phyloP scores from a whole-genome alignment of 371 early-diverging fungal species.

The Haplosporangium sp. region DNA sequence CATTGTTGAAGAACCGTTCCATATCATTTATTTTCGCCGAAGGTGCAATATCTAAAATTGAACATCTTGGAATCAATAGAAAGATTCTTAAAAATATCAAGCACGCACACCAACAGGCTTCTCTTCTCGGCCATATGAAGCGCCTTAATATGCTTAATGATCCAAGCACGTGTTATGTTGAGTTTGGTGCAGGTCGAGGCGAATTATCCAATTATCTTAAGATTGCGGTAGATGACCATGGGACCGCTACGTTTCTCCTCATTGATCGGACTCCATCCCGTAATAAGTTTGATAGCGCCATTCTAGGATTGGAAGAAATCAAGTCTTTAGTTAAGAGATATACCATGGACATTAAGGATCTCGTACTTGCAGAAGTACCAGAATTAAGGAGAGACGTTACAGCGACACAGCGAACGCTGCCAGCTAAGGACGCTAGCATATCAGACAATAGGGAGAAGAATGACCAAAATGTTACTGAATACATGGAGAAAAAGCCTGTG shows the following conservation, averaged over 20 bases:
- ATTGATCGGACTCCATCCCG: slow-evolving; percentile 86
- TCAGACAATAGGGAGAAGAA: neutral
- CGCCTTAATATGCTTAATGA: slow-evolving; percentile 68
- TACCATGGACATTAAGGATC: slow-evolving; percentile 87
- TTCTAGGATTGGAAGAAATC: slow-evolving; percentile 30
- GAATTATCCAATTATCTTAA: slow-evolving; percentile 73
- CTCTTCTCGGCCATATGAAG: slow-evolving; percentile 84
- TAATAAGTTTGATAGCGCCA: slow-evolving; percentile 65
- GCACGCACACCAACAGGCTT: slow-evolving; percentile 82
- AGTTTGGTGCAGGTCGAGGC: slow-evolving; percentile 88
- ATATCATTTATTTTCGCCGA: neutral
- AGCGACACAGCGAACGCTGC: slow-evolving; percentile 32
- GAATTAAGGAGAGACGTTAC: slow-evolving; percentile 50
- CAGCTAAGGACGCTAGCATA: slow-evolving; percentile 14
- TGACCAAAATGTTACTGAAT: slow-evolving; percentile 20
- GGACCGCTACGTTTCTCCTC: slow-evolving; percentile 71
- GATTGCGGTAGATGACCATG: slow-evolving; percentile 68
- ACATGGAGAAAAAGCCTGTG: slow-evolving; percentile 58
- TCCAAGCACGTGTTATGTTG: slow-evolving; percentile 71
- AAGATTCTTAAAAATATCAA: slow-evolving; percentile 63
- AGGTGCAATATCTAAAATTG: neutral
- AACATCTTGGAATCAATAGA: slow-evolving; percentile 24
- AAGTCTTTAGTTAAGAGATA: slow-evolving; percentile 72
- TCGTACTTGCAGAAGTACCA: slow-evolving; percentile 61
- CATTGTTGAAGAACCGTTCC: neutral